Evolutionary conservation across 805 yeast genomes (phyloP).

Genomic region (Lipomyces japonicus): DNA sequence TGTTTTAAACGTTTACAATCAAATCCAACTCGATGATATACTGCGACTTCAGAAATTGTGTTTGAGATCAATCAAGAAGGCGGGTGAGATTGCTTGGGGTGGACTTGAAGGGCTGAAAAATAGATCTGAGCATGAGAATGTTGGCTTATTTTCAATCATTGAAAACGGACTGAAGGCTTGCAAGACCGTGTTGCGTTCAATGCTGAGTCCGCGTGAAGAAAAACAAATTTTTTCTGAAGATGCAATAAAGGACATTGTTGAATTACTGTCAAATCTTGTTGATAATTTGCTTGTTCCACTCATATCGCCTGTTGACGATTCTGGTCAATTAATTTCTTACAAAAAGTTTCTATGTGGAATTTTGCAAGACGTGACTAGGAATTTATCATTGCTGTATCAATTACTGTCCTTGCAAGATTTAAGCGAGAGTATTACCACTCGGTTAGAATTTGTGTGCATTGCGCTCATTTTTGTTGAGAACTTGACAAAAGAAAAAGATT

Average conservation of each 20-base stretch:
- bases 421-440: constrained; percentile 55
- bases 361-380: constrained; percentile 19
- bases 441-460: constrained; percentile 52
- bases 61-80: constrained; percentile 11
- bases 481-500: constrained; percentile 31
- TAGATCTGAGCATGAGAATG: neutral
- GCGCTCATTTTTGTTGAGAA: constrained; percentile 43
- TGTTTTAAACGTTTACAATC: neutral
- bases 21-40: constrained; percentile 15
- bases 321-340: constrained; percentile 1
- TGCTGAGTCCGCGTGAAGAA: constrained; percentile 20
- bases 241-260: constrained; percentile 17
- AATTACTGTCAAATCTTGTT: constrained; percentile 8
- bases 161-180: constrained; percentile 20
- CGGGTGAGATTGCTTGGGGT: constrained; percentile 5
- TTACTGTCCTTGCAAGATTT: constrained; percentile 14
- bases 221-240: constrained; percentile 27
- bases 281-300: constrained; percentile 15
- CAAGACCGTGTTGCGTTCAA: constrained; percentile 14
- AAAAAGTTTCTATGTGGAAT: constrained; percentile 11
- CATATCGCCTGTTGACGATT: constrained; percentile 13
- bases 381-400: constrained; percentile 5
- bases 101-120: constrained; percentile 5
- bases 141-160: neutral
- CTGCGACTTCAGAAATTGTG: constrained; percentile 20